A percentile compares a stretch with the other conserved stretches of the same genome.
Evolutionary conservation across 2,329 filamentous ascomycete genomes (phyloP).

Genomic region (Xylariaceae sp.): DNA sequence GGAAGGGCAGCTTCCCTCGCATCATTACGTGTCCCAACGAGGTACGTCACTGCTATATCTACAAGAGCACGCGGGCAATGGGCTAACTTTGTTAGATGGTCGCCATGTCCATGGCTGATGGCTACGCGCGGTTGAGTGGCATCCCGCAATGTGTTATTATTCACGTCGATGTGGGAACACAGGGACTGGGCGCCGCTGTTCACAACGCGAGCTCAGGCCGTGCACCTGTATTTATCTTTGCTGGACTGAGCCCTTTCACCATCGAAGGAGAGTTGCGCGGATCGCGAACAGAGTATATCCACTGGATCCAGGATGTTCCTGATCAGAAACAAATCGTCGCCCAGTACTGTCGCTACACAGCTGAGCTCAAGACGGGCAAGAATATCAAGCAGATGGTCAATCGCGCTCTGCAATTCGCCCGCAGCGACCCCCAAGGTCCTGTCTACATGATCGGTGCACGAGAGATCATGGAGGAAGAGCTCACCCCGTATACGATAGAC

Average conservation of each 20-base stretch:
- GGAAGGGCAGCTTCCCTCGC: slow-evolving; percentile 58
- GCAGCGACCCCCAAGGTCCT: slow-evolving; percentile 69
- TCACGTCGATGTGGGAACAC: slow-evolving; percentile 77
- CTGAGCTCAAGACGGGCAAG: slow-evolving; percentile 75
- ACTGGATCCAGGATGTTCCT: slow-evolving; percentile 80
- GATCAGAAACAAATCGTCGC: slow-evolving; percentile 75
- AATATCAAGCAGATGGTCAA: slow-evolving; percentile 90
- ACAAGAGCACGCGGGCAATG: slow-evolving; percentile 2
- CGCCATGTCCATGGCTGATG: slow-evolving; percentile 78
- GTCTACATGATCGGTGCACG: slow-evolving; percentile 74
- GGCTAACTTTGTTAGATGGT: slow-evolving; percentile 57
- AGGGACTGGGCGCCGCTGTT: slow-evolving; percentile 69
- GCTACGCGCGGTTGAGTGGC: slow-evolving; percentile 66
- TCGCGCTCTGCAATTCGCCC: slow-evolving; percentile 76
- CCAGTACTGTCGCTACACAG: slow-evolving; percentile 81
- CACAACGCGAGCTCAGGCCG: slow-evolving; percentile 74
- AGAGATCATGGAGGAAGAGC: slow-evolving; percentile 82
- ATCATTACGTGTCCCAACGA: slow-evolving; percentile 79
- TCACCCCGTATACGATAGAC: slow-evolving; percentile 64
- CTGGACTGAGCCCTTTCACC: slow-evolving; percentile 71
- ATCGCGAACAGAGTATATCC: slow-evolving; percentile 76
- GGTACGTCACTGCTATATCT: slow-evolving; percentile 38
- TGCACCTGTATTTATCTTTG: slow-evolving; percentile 71
- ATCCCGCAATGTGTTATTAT: slow-evolving; percentile 73
- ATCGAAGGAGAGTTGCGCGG: slow-evolving; percentile 72